Base-by-base conservation (phyloP, 1,284 basidiomycete species). In the Cryptococcus hybrid region DNA sequence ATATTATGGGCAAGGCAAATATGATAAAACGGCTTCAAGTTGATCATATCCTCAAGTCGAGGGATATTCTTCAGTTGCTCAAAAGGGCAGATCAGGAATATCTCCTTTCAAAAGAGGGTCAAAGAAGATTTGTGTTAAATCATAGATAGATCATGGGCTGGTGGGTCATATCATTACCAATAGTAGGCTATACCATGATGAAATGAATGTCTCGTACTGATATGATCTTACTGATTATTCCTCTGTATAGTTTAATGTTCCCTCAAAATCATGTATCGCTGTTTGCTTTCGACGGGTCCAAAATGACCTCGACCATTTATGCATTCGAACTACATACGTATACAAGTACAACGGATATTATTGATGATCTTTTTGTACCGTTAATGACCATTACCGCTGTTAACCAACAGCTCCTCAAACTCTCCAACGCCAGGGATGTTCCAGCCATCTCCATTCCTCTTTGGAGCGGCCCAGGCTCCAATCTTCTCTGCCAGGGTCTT, bases 341-440 rank as follows among this genome's bases (percentile, higher is more conserved):
- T 3, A 30, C 2, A 30, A 30, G 30, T 30, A 30, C 30, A 30
- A 30, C 30, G 3, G 3, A 30, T 30, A 30, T 30, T 30, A 30
- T 30, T 30, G 30, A 30, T 30, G 30, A 30, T 30, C 30, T 30
- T 30, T 30, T 30, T 30, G 30, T 30, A 30, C 30, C 30, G 3
- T 4, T 30, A 30, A 30, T 30, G 30, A 30, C 30, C 30, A 4
- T 30, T 30, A 30, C 30, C 30, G 30, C 30, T 30, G 30, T 42
- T 47, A 3, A 56, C 35, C 35, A 73, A 54, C 48, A 75, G 52
- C 60, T 75, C 73, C 30, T 67, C 67, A 56, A 73, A 75, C 56
- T 75, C 72, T 11, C 73, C 73, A 1, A 74, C 69, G 34, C 64
- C 66, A 8, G 71, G 72, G 11, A 73, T 12, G 40, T 63, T 39